phyloP scores from a whole-genome alignment of 257 asterid genomes.

The Knoxia roxburghii region DNA sequence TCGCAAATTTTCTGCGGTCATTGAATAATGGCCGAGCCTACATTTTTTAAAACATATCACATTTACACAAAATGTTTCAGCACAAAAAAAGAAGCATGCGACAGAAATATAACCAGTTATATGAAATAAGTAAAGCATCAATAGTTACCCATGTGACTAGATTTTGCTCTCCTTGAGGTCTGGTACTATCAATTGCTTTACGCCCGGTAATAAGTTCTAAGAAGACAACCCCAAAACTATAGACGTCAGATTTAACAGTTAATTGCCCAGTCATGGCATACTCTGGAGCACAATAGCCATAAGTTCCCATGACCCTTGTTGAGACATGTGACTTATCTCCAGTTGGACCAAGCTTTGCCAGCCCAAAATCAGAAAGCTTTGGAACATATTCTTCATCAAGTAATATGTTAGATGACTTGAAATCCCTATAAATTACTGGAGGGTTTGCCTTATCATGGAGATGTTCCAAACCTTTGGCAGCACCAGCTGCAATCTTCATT shows the following conservation, averaged over 20 bases:
- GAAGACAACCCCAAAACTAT: slow-evolving; percentile 94
- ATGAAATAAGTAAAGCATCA: neutral
- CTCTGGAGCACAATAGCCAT: slow-evolving; percentile 98
- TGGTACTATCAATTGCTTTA: slow-evolving; percentile 82
- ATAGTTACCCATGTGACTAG: slow-evolving; percentile 83
- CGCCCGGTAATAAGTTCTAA: slow-evolving; percentile 98
- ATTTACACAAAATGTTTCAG: neutral
- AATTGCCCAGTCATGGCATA: slow-evolving; percentile 99
- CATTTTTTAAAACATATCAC: slow-evolving; percentile 10
- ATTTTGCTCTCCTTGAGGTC: slow-evolving; percentile 87
- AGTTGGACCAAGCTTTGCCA: slow-evolving; percentile 99
- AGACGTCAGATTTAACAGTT: slow-evolving; percentile 94
- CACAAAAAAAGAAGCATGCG: neutral
- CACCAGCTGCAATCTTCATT: slow-evolving; percentile 99
- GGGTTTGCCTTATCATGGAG: slow-evolving; percentile 98
- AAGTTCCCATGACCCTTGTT: slow-evolving; percentile 98
- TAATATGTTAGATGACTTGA: slow-evolving; percentile 93
- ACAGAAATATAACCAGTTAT: neutral
- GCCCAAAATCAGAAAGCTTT: slow-evolving; percentile 92
- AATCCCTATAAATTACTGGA: slow-evolving; percentile 93
- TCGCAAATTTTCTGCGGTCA: slow-evolving; percentile 78
- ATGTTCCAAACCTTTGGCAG: slow-evolving; percentile 95
- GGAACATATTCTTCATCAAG: slow-evolving; percentile 77
- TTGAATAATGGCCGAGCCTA: slow-evolving; percentile 92
- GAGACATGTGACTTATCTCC: slow-evolving; percentile 99